Evolutionary conservation across 768 basidiomycete genomes (phyloP).

Genomic region (Crassisporium funariophilum): DNA sequence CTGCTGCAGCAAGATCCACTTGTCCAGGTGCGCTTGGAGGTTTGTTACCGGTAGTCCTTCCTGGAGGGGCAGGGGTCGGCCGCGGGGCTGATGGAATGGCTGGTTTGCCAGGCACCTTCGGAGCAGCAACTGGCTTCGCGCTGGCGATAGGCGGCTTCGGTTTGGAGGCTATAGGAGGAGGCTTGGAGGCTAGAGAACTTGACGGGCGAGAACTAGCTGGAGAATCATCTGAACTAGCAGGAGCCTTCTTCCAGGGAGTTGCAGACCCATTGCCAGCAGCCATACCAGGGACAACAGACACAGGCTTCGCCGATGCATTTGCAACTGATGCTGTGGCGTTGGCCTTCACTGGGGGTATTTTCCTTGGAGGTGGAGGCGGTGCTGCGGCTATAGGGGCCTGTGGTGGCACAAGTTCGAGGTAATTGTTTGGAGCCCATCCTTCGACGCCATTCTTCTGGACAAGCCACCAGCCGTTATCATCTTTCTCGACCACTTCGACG

Average conservation of each 20-base stretch:
- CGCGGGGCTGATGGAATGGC: conserved; percentile 60
- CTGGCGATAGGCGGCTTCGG: conserved; percentile 60
- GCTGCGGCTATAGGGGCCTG: conserved; percentile 39
- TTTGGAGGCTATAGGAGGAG: conserved; percentile 63
- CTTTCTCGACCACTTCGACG: conserved; percentile 90
- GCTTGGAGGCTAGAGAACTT: conserved; percentile 50
- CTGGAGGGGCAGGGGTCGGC: conserved; percentile 44
- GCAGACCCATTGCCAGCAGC: conserved; percentile 65
- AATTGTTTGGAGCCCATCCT: conserved; percentile 96
- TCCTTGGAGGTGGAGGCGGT: not conserved
- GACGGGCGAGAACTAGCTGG: conserved; percentile 52
- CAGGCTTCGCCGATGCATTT: conserved; percentile 55
- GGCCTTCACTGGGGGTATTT: conserved; percentile 47
- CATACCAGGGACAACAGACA: conserved; percentile 84
- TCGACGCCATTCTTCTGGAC: conserved; percentile 81
- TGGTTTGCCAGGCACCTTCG: conserved; percentile 57
- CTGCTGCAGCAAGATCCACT: conserved; percentile 81
- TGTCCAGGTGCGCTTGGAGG: conserved; percentile 54
- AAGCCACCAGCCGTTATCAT: conserved; percentile 98
- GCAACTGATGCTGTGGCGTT: conserved; percentile 46
- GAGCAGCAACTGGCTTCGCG: conserved; percentile 39
- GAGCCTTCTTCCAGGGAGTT: conserved; percentile 72
- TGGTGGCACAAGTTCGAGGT: conserved; percentile 76
- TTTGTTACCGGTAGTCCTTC: conserved; percentile 37
- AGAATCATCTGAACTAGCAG: conserved; percentile 37